A percentile compares a stretch with the other conserved stretches of the same genome.
Conservation (phyloP, 2,329 filamentous ascomycete species). For the Pseudopithomyces chartarum region DNA sequence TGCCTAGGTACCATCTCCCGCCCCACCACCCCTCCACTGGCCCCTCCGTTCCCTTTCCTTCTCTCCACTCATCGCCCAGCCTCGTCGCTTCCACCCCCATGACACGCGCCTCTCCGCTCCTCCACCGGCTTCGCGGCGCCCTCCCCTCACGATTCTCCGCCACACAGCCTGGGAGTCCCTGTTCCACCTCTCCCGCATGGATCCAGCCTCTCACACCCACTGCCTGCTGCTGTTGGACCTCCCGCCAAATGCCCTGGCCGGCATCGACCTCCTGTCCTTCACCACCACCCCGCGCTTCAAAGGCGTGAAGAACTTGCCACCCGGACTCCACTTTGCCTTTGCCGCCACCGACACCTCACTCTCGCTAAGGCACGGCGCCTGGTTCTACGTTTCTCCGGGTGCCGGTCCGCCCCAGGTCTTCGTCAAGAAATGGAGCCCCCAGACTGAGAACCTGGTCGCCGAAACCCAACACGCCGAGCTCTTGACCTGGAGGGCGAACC, state of each 20-base stretch:
- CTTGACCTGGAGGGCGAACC: constrained; percentile 60
- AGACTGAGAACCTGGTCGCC: constrained; percentile 51
- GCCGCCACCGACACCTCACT: constrained; percentile 62
- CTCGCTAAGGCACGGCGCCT: constrained; percentile 65
- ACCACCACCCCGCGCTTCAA: constrained; percentile 65
- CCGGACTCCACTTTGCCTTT: constrained; percentile 66
- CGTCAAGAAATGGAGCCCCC: constrained; percentile 61
- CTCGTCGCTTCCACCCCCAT: neutral
- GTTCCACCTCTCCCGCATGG: constrained; percentile 41
- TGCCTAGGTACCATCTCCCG: too few relatives aligned
- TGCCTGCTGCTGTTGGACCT: constrained; percentile 52
- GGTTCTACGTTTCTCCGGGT: constrained; percentile 59
- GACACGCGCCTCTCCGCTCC: constrained; percentile 1
- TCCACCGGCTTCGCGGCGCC: constrained; percentile 10
- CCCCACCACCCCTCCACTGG: constrained; percentile 5
- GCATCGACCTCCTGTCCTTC: constrained; percentile 64
- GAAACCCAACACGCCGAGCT: constrained; percentile 49
- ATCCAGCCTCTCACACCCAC: constrained; percentile 39
- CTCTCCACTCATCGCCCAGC: neutral
- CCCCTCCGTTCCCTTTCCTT: constrained; percentile 2
- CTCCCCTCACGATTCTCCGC: constrained; percentile 40
- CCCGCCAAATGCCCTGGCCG: constrained; percentile 55
- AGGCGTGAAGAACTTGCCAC: constrained; percentile 63
- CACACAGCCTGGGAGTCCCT: constrained; percentile 40
- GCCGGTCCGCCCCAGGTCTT: constrained; percentile 50